Percentiles rank a stretch among this genome's conserved stretches.
These are phyloP conservation scores for Funneliformis caledonium DNA, from an alignment of 371 early-diverging fungal genomes.

Conservation along the genomic window DNA sequence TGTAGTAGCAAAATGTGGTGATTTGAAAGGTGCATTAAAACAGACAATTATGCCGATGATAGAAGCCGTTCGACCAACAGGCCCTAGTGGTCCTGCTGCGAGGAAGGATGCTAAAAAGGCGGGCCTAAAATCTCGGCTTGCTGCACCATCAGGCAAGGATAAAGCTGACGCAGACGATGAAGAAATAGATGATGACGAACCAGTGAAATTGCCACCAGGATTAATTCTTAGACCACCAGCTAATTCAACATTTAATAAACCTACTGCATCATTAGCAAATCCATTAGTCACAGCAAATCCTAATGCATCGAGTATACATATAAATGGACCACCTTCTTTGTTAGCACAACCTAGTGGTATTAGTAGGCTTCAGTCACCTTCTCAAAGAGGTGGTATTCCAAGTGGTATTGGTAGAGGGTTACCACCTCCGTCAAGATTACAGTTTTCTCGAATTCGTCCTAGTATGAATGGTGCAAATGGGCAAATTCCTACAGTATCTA, in stretches of 20 bases:
- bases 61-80: slow-evolving; percentile 60
- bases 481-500: slow-evolving; percentile 37
- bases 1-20: slow-evolving; percentile 62
- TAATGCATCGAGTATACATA: background rate
- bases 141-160: slow-evolving; percentile 57
- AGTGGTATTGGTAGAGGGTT: slow-evolving; percentile 30
- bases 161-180: slow-evolving; percentile 27
- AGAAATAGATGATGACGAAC: slow-evolving; percentile 8
- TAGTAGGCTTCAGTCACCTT: slow-evolving; percentile 41
- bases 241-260: background rate
- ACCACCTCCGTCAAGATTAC: slow-evolving; percentile 38
- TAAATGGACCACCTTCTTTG: background rate
- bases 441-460: slow-evolving; percentile 41
- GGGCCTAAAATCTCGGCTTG: slow-evolving; percentile 37
- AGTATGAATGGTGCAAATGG: slow-evolving; percentile 39
- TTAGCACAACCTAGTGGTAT: slow-evolving; percentile 68
- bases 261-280: background rate
- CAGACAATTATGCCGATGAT: slow-evolving; percentile 72
- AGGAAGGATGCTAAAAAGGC: slow-evolving; percentile 42
- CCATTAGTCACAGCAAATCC: background rate
- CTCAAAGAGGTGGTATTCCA: slow-evolving; percentile 14
- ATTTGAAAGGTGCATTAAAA: slow-evolving; percentile 71
- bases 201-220: slow-evolving; percentile 30
- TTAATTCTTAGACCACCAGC: slow-evolving; percentile 17
- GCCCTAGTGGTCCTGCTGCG: slow-evolving; percentile 42